Evolutionary conservation across 2,329 filamentous ascomycete species (phyloP).

Genomic region (Nothopassalora personata): DNA sequence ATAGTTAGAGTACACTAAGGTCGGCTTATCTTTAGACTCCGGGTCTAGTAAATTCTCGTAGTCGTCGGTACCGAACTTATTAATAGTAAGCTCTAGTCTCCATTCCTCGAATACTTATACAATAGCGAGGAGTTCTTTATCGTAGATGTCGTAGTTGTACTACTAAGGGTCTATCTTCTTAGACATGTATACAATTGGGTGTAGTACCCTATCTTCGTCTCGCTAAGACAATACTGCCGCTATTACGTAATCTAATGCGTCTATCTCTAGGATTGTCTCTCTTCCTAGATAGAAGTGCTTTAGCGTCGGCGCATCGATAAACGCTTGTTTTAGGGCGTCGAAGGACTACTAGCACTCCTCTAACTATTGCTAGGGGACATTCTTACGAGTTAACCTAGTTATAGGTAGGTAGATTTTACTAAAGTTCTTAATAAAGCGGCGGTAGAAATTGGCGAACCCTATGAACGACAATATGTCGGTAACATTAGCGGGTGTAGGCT

Average conservation of each 20-base stretch:
- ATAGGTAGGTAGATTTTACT: too few species aligned
- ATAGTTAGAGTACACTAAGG: conserved; percentile 2
- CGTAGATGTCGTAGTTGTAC: too few species aligned
- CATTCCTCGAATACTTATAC: not conserved
- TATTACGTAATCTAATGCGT: too few species aligned
- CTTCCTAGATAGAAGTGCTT: conserved; percentile 3
- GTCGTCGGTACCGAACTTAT: not conserved
- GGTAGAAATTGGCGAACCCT: too few species aligned
- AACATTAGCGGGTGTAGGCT: too few species aligned
- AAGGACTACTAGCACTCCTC: not conserved
- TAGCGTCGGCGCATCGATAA: not conserved
- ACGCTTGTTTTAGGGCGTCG: not conserved
- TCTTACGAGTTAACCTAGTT: not conserved
- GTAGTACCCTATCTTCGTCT: too few species aligned
- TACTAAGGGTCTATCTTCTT: not conserved
- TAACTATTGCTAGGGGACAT: not conserved
- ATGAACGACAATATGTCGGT: too few species aligned
- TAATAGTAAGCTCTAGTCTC: not conserved
- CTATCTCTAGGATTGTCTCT: too few species aligned
- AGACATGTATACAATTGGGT: too few species aligned
- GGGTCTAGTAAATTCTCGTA: not conserved
- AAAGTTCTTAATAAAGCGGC: too few species aligned
- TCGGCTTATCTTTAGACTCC: not conserved
- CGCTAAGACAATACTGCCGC: too few species aligned
- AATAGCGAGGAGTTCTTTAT: conserved; percentile 2